Conservation (phyloP, 2,329 filamentous ascomycete species). For the Colletotrichum sp. region DNA sequence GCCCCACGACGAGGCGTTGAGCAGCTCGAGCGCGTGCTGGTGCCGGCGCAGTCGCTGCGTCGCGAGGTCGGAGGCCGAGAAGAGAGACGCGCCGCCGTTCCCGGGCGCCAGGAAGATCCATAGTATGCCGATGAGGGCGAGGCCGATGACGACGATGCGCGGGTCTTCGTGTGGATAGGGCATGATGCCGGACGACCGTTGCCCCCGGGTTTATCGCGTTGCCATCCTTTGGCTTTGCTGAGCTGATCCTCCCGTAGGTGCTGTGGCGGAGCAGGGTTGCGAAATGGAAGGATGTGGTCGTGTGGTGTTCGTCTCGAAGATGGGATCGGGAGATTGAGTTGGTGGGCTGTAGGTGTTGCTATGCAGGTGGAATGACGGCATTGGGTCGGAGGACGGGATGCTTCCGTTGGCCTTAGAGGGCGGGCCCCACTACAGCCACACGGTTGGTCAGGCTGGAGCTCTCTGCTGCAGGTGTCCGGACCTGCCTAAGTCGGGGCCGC, state of each 20-base stretch:
- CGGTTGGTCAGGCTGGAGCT: neutral
- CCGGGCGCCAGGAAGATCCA: slow-evolving; percentile 44
- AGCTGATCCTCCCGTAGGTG: neutral
- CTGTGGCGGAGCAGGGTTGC: neutral
- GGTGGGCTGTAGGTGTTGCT: neutral
- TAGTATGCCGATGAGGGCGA: slow-evolving; percentile 46
- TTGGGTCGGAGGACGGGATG: neutral
- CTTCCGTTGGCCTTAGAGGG: neutral
- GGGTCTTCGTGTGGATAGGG: slow-evolving; percentile 41
- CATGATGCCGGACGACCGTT: slow-evolving; percentile 41
- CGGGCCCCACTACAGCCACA: neutral
- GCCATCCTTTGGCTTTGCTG: slow-evolving; percentile 1
- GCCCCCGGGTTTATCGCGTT: neutral
- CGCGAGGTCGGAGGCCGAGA: slow-evolving; percentile 34
- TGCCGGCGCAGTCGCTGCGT: slow-evolving; percentile 54
- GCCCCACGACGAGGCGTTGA: slow-evolving; percentile 64
- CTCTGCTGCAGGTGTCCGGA: neutral
- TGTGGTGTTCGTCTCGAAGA: neutral
- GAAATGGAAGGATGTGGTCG: neutral
- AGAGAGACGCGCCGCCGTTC: slow-evolving; percentile 33
- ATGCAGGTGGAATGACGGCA: slow-evolving; percentile 2
- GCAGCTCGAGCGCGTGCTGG: slow-evolving; percentile 53
- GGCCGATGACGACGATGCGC: slow-evolving; percentile 41
- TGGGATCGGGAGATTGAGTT: neutral
- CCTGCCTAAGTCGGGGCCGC: neutral